A percentile compares a stretch with the other conserved stretches of the same genome.
Evolutionary conservation across 805 yeast species (phyloP).

Genomic region (Alloascoidea africana): DNA sequence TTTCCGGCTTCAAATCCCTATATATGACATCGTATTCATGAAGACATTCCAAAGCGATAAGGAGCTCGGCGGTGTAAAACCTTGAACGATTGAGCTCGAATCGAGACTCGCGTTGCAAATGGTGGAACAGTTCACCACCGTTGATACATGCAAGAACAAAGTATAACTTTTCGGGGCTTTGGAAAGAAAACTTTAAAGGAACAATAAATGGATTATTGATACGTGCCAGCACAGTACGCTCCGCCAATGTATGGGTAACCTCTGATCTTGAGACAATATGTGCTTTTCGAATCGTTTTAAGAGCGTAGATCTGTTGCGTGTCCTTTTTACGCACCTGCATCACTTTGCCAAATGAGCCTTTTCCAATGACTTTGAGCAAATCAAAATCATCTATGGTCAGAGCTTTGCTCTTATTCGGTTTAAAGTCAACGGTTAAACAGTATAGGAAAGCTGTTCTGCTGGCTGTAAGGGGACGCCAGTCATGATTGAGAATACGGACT

Average conservation of each 20-base stretch:
- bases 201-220: constrained; percentile 93
- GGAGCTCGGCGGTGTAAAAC: constrained; percentile 86
- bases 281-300: constrained; percentile 86
- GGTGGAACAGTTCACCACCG: constrained; percentile 95
- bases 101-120: constrained; percentile 79
- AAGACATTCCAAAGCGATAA: constrained; percentile 83
- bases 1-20: constrained; percentile 93
- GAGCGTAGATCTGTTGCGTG: constrained; percentile 86
- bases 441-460: constrained; percentile 22
- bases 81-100: constrained; percentile 82
- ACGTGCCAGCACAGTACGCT: constrained; percentile 86
- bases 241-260: constrained; percentile 93
- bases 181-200: constrained; percentile 91
- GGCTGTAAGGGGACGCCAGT: constrained; percentile 25
- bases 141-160: constrained; percentile 85
- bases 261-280: constrained; percentile 90
- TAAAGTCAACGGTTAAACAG: constrained; percentile 52
- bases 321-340: constrained; percentile 97
- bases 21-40: constrained; percentile 89
- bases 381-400: constrained; percentile 86
- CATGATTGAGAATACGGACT: constrained; percentile 54
- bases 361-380: constrained; percentile 86
- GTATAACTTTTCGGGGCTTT: constrained; percentile 86
- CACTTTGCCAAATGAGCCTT: constrained; percentile 96
- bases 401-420: constrained; percentile 49